These are phyloP conservation scores for Pleurostoma richardsiae DNA, from an alignment of 2,329 filamentous ascomycete genomes.

Conservation along the genomic window DNA sequence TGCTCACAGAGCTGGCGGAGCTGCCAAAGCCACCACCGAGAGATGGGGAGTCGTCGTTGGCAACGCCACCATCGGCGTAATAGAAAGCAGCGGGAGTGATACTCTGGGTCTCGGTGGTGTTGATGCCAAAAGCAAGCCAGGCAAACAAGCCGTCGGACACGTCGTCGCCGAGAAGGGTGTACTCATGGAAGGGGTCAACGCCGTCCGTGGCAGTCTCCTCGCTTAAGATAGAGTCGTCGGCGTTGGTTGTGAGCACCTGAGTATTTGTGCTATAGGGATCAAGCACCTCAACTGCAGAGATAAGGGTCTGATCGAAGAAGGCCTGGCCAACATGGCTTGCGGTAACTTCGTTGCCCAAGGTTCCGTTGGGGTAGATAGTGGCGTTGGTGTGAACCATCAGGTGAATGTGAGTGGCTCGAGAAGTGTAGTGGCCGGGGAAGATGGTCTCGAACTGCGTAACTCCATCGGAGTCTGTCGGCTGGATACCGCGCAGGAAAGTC, in stretches of 20 bases:
- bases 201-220: slow-evolving; percentile 17
- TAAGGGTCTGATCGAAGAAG: slow-evolving; percentile 21
- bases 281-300: slow-evolving; percentile 12
- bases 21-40: too few relatives aligned
- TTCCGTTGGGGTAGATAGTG: slow-evolving; percentile 31
- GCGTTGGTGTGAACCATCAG: slow-evolving; percentile 22
- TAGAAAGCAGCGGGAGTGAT: slow-evolving; percentile 19
- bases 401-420: slow-evolving; percentile 41
- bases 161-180: slow-evolving; percentile 16
- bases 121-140: slow-evolving; percentile 23
- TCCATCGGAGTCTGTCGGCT: slow-evolving; percentile 30
- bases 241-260: slow-evolving; percentile 14
- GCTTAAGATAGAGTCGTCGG: slow-evolving; percentile 18
- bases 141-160: slow-evolving; percentile 19
- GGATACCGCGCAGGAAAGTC: slow-evolving; percentile 35
- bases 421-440: slow-evolving; percentile 40
- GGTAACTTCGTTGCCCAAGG: slow-evolving; percentile 25
- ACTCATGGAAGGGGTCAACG: slow-evolving; percentile 21
- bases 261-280: slow-evolving; percentile 19
- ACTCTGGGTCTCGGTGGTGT: slow-evolving; percentile 13
- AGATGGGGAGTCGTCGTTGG: not conserved
- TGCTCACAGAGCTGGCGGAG: too few relatives aligned
- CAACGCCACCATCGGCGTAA: slow-evolving; percentile 6
- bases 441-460: slow-evolving; percentile 32
- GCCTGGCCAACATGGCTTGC: slow-evolving; percentile 20